These are phyloP conservation scores for Dactylellina haptotyla DNA, from an alignment of 2,329 filamentous ascomycete species.

Conservation along the genomic window DNA sequence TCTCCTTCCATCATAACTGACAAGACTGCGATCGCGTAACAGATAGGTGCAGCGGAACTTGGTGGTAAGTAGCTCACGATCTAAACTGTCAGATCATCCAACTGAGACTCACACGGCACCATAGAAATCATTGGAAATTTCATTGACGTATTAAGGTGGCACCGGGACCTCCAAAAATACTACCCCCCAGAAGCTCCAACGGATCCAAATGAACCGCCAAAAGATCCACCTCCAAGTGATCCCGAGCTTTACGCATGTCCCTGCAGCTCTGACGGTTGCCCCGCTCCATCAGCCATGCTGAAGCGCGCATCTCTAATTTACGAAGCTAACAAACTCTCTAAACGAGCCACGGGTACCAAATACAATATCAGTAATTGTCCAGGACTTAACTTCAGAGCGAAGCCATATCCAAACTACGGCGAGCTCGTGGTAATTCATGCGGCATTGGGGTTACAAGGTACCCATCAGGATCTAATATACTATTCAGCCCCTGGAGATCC, in stretches of 20 bases:
- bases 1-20: not conserved
- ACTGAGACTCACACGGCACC: not conserved
- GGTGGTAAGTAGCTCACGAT: not conserved
- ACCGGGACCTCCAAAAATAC: conserved; percentile 9
- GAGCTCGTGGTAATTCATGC: not conserved
- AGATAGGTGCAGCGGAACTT: not conserved
- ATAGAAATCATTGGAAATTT: not conserved
- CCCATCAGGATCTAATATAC: not conserved
- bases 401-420: not conserved
- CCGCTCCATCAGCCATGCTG: not conserved
- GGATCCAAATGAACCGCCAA: not conserved
- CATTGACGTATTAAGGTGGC: not conserved
- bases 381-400: not conserved
- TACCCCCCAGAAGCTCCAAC: not conserved
- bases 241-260: not conserved
- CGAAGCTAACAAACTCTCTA: not conserved
- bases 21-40: not conserved
- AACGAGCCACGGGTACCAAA: not conserved
- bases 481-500: not conserved
- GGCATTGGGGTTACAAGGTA: not conserved
- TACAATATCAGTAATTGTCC: not conserved
- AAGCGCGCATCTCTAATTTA: not conserved
- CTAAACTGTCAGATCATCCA: not conserved
- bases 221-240: not conserved
- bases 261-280: conserved; percentile 4